These are phyloP conservation scores for Metschnikowia cerradonensis DNA, from an alignment of 805 yeast species.

Conservation along the genomic window DNA sequence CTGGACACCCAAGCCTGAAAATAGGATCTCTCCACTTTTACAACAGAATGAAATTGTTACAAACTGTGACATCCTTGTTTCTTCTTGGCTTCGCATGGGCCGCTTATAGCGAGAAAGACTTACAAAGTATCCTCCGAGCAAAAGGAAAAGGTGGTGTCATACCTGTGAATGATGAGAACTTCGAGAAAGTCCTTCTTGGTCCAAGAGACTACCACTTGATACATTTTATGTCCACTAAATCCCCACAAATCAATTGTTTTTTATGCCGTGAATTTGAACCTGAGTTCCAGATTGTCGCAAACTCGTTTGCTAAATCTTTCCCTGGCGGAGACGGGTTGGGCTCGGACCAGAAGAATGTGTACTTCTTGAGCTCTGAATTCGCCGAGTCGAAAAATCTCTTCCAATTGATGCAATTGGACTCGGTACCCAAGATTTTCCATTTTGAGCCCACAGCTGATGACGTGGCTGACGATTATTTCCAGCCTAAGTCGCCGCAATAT, in stretches of 20 bases:
- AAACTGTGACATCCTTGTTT: conserved; percentile 5
- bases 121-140: conserved; percentile 10
- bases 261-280: conserved; percentile 73
- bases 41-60: background rate
- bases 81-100: conserved; percentile 14
- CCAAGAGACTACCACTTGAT: conserved; percentile 68
- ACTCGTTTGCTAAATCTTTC: conserved; percentile 52
- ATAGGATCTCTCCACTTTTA: background rate
- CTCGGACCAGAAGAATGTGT: conserved; percentile 41
- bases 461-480: conserved; percentile 26
- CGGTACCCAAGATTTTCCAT: conserved; percentile 74
- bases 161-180: conserved; percentile 57
- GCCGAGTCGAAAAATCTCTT: conserved; percentile 51
- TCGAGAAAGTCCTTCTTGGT: conserved; percentile 51
- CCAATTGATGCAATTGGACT: conserved; percentile 51
- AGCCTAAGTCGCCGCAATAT: conserved; percentile 21
- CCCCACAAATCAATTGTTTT: conserved; percentile 69
- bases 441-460: conserved; percentile 46
- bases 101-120: conserved; percentile 15
- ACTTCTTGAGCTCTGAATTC: conserved; percentile 75
- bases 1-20: conserved; percentile 1
- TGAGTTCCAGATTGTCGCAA: conserved; percentile 54
- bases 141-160: conserved; percentile 12
- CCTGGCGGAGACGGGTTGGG: conserved; percentile 37
- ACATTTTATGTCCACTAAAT: conserved; percentile 66